phyloP scores from a whole-genome alignment of 1,139 yeast genomes.

The Taphrina communis region DNA sequence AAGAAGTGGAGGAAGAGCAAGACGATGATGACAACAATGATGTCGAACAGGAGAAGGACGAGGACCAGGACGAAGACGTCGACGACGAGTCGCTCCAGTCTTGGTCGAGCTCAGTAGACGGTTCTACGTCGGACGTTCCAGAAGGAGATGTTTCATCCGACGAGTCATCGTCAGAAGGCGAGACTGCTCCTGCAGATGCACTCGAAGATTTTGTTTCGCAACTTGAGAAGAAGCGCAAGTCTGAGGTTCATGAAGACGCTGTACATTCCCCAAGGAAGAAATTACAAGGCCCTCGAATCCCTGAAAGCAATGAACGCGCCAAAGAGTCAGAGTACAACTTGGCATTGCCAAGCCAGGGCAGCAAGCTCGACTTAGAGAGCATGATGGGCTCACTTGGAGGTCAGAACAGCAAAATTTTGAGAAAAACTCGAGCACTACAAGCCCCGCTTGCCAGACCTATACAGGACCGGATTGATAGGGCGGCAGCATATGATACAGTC shows the following conservation, averaged over 20 bases:
- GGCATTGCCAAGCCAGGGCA: conserved; percentile 41
- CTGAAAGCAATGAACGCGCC: conserved; percentile 60
- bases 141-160: conserved; percentile 18
- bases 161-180: conserved; percentile 37
- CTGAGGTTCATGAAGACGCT: conserved; percentile 48
- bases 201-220: conserved; percentile 49
- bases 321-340: conserved; percentile 41
- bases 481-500: conserved; percentile 88
- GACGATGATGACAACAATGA: not conserved
- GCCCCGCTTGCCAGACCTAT: conserved; percentile 87
- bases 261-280: conserved; percentile 44
- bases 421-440: conserved; percentile 60
- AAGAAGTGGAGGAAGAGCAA: too few relatives aligned
- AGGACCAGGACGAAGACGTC: not conserved
- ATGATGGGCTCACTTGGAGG: conserved; percentile 71
- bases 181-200: conserved; percentile 46
- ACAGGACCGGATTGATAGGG: conserved; percentile 83
- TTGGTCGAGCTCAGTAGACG: conserved; percentile 48
- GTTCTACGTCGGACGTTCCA: too few relatives aligned
- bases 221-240: conserved; percentile 49
- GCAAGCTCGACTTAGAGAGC: conserved; percentile 70
- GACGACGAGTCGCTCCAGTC: not conserved
- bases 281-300: conserved; percentile 48
- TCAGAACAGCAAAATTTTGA: conserved; percentile 52
- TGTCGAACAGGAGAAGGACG: not conserved